phyloP scores from a whole-genome alignment of 2,329 filamentous ascomycete species.

The Lanzia echinophila region DNA sequence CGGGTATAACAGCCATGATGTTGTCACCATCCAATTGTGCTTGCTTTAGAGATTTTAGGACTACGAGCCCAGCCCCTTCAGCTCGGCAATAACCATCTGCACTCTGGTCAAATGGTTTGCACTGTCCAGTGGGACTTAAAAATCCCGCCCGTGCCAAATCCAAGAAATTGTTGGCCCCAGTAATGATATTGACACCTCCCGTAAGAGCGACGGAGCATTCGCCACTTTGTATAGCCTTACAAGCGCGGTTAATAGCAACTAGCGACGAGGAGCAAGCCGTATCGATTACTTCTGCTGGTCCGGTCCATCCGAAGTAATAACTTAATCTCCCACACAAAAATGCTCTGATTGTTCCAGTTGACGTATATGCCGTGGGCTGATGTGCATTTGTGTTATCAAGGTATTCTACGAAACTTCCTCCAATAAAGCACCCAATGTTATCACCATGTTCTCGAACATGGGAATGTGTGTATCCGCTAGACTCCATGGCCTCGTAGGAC shows the following conservation, averaged over 20 bases:
- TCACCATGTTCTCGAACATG: background rate
- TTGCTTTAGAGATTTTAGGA: slow-evolving; percentile 52
- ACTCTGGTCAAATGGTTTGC: slow-evolving; percentile 35
- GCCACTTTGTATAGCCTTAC: slow-evolving; percentile 16
- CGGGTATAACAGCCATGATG: slow-evolving; percentile 47
- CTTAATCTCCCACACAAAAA: slow-evolving; percentile 36
- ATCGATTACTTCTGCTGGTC: slow-evolving; percentile 33
- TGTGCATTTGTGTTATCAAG: slow-evolving; percentile 10
- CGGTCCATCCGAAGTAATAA: slow-evolving; percentile 35
- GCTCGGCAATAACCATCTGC: slow-evolving; percentile 20
- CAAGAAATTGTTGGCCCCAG: slow-evolving; percentile 31
- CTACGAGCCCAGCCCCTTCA: slow-evolving; percentile 51
- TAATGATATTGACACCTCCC: slow-evolving; percentile 5
- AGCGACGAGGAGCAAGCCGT: slow-evolving; percentile 35
- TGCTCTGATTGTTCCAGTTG: slow-evolving; percentile 28
- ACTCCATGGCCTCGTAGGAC: slow-evolving; percentile 13
- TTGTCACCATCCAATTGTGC: slow-evolving; percentile 52
- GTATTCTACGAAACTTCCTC: slow-evolving; percentile 8
- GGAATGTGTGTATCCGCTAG: background rate
- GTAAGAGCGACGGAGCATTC: slow-evolving; percentile 9
- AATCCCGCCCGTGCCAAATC: slow-evolving; percentile 39
- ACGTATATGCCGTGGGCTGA: slow-evolving; percentile 8
- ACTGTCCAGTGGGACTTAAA: slow-evolving; percentile 11
- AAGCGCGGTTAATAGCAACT: slow-evolving; percentile 30
- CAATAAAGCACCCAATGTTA: slow-evolving; percentile 15